Evolutionary conservation across 495 filamentous ascomycete species (phyloP).

Genomic region (Penicillium antarcticum): DNA sequence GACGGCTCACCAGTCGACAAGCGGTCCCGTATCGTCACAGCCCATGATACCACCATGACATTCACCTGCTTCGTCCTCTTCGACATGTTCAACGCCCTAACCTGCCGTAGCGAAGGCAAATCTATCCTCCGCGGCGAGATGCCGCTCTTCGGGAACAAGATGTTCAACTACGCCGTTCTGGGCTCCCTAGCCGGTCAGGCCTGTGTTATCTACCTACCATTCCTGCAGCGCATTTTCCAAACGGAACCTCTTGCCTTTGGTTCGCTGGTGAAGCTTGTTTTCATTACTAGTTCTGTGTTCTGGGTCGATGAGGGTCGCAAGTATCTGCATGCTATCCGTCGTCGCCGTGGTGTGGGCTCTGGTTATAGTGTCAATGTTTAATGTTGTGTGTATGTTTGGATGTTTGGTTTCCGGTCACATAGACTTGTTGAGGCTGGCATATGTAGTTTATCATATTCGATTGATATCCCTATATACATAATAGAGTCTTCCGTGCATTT

Average conservation of each 20-base stretch:
- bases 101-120: constrained; percentile 89
- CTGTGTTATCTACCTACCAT: constrained; percentile 89
- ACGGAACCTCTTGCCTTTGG: constrained; percentile 75
- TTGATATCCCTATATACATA: constrained; percentile 6
- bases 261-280: constrained; percentile 69
- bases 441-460: constrained; percentile 8
- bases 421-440: constrained; percentile 1
- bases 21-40: constrained; percentile 64
- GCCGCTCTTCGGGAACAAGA: constrained; percentile 74
- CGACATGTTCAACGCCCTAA: constrained; percentile 97
- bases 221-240: constrained; percentile 90
- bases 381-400: constrained; percentile 10
- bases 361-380: constrained; percentile 47
- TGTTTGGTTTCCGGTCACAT: not conserved
- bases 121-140: constrained; percentile 84
- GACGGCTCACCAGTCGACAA: constrained; percentile 34
- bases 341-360: constrained; percentile 32
- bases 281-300: constrained; percentile 82
- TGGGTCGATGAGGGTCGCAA: constrained; percentile 93
- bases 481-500: not conserved
- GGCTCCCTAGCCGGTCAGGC: constrained; percentile 81
- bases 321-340: constrained; percentile 43
- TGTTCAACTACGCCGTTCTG: constrained; percentile 93
- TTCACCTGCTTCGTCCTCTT: constrained; percentile 98
- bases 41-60: constrained; percentile 97